Percentiles rank a stretch among this genome's conserved stretches.
phyloP scores from a whole-genome alignment of 768 basidiomycete species.

The Serpula lacrymans region DNA sequence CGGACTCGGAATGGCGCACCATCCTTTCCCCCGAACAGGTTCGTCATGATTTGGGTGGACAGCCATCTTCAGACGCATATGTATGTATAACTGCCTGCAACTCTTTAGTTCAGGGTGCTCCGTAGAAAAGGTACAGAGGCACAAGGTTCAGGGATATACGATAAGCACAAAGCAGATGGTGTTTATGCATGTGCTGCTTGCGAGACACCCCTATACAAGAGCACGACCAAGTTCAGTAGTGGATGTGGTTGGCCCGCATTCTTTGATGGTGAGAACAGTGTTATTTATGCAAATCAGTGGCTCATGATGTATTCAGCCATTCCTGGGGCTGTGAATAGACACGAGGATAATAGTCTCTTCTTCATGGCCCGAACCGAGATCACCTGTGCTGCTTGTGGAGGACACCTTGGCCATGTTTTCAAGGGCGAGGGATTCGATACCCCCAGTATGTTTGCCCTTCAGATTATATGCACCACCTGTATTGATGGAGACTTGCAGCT shows the following conservation, averaged over 20 bases:
- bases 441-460: conserved; percentile 53
- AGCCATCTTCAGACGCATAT: background rate
- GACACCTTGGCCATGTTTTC: conserved; percentile 95
- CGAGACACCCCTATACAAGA: conserved; percentile 81
- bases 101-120: conserved; percentile 77
- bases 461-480: background rate
- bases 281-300: background rate
- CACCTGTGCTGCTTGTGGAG: conserved; percentile 85
- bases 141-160: conserved; percentile 75
- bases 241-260: conserved; percentile 99
- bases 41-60: conserved; percentile 14
- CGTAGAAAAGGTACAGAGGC: conserved; percentile 86
- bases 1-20: conserved; percentile 83
- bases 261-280: conserved; percentile 65
- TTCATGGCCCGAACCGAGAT: conserved; percentile 83
- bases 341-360: conserved; percentile 59
- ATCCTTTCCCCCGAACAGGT: conserved; percentile 81
- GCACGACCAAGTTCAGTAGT: conserved; percentile 85
- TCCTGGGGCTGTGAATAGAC: conserved; percentile 80
- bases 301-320: conserved; percentile 50
- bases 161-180: conserved; percentile 63
- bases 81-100: conserved; percentile 2
- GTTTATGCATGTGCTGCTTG: conserved; percentile 81
- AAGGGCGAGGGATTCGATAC: conserved; percentile 83
- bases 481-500: conserved; percentile 35